These are phyloP conservation scores for Penicillium roqueforti DNA, from an alignment of 495 filamentous ascomycete species.

Conservation along the genomic window DNA sequence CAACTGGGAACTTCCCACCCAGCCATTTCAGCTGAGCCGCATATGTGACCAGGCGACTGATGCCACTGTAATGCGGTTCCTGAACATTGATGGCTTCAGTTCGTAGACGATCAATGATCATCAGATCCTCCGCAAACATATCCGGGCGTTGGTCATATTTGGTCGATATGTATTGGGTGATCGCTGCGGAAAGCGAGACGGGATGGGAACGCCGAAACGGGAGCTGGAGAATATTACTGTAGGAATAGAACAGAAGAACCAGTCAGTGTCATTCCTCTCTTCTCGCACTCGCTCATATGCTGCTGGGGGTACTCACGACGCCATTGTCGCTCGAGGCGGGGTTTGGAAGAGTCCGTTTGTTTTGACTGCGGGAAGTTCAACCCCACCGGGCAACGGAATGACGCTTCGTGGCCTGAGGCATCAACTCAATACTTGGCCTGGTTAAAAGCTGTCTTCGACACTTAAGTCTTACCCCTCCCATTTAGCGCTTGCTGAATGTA, in stretches of 20 bases:
- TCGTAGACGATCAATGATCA: slow-evolving; percentile 78
- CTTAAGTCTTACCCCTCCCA: background rate
- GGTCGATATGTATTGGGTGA: slow-evolving; percentile 93
- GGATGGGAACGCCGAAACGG: slow-evolving; percentile 83
- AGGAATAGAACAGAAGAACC: background rate
- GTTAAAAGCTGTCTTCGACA: background rate
- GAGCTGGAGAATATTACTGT: slow-evolving; percentile 56
- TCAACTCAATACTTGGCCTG: background rate
- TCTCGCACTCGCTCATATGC: background rate
- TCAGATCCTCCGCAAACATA: slow-evolving; percentile 89
- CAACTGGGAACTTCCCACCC: slow-evolving; percentile 91
- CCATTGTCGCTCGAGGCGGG: slow-evolving; percentile 31
- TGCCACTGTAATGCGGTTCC: slow-evolving; percentile 85
- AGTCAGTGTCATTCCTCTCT: background rate
- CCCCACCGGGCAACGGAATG: slow-evolving; percentile 40
- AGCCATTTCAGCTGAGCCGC: slow-evolving; percentile 94
- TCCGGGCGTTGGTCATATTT: slow-evolving; percentile 99
- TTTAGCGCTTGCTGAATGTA: background rate
- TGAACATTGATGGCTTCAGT: slow-evolving; percentile 79
- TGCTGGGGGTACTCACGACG: slow-evolving; percentile 35
- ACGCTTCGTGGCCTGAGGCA: slow-evolving; percentile 33
- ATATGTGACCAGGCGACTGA: slow-evolving; percentile 82
- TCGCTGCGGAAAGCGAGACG: slow-evolving; percentile 71
- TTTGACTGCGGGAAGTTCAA: slow-evolving; percentile 28
- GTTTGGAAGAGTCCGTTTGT: slow-evolving; percentile 30